These are phyloP conservation scores for Solanum tacnaense DNA, from an alignment of 257 asterid genomes.

Conservation along the genomic window DNA sequence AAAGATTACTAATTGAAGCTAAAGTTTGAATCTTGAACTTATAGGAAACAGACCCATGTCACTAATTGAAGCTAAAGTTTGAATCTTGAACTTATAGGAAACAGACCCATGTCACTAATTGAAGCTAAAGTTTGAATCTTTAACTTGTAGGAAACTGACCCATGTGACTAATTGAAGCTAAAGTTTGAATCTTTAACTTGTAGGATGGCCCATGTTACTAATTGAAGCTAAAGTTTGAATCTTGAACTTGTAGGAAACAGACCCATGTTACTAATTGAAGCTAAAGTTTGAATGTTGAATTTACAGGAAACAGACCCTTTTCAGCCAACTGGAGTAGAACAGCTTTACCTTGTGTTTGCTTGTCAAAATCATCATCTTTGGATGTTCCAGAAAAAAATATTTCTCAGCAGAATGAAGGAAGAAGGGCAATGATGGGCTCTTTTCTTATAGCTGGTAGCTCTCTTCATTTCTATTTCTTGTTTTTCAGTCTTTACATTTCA, in stretches of 20 bases:
- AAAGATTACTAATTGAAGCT: no score
- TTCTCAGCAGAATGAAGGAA: conserved; percentile 29
- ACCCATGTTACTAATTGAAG: no score
- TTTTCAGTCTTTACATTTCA: background rate
- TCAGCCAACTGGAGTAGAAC: conserved; percentile 10
- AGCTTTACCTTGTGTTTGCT: conserved; percentile 34
- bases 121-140: background rate
- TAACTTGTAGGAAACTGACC: conserved; percentile 20
- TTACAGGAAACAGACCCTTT: conserved; percentile 33
- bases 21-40: background rate
- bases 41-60: background rate
- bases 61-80: background rate
- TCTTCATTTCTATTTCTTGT: background rate
- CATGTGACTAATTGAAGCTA: background rate
- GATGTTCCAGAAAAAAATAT: conserved; percentile 11
- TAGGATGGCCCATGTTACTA: background rate
- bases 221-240: background rate
- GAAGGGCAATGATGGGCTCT: conserved; percentile 68
- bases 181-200: background rate
- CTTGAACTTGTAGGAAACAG: conserved; percentile 28
- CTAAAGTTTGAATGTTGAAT: background rate
- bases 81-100: background rate
- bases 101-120: background rate
- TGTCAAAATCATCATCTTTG: conserved; percentile 29
- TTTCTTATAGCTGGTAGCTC: conserved; percentile 55